phyloP scores from a whole-genome alignment of 2,329 filamentous ascomycete species.

The Magnaporthiopsis incrustans region DNA sequence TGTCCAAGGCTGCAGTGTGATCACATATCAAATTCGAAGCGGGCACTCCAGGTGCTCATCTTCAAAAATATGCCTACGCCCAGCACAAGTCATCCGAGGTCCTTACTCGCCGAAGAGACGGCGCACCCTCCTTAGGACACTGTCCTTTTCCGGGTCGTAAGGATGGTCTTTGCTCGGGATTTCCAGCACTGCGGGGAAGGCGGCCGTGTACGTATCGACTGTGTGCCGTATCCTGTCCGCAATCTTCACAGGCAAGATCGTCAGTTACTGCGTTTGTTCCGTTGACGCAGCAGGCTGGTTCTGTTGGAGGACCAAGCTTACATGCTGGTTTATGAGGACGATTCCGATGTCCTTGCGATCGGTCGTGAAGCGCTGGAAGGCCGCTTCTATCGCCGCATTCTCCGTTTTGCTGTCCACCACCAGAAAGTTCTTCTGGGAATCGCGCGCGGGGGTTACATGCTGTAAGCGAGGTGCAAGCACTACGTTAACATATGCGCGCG shows the following conservation, averaged over 20 bases:
- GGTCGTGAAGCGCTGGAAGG: slow-evolving; percentile 82
- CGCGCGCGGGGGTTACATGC: slow-evolving; percentile 86
- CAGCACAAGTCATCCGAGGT: background rate
- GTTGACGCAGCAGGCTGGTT: background rate
- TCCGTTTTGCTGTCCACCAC: slow-evolving; percentile 95
- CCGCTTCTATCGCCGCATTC: slow-evolving; percentile 74
- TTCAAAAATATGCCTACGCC: background rate
- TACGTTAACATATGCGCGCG: background rate
- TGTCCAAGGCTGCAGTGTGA: background rate
- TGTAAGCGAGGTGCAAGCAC: slow-evolving; percentile 27
- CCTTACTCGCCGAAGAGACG: slow-evolving; percentile 58
- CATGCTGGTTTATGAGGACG: slow-evolving; percentile 95
- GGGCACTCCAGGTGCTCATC: background rate
- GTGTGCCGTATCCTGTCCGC: slow-evolving; percentile 88
- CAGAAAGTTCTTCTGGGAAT: slow-evolving; percentile 94
- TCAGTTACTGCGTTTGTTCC: background rate
- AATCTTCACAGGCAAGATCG: slow-evolving; percentile 46
- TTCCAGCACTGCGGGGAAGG: slow-evolving; percentile 92
- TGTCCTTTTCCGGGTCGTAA: slow-evolving; percentile 98
- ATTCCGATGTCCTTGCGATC: slow-evolving; percentile 96
- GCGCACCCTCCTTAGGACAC: slow-evolving; percentile 79
- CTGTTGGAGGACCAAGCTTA: slow-evolving; percentile 33
- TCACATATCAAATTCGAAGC: background rate
- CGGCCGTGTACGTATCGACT: slow-evolving; percentile 85
- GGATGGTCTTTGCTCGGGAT: slow-evolving; percentile 99